Conservation (phyloP, 805 yeast species). For the Blastobotrys robertii region DNA sequence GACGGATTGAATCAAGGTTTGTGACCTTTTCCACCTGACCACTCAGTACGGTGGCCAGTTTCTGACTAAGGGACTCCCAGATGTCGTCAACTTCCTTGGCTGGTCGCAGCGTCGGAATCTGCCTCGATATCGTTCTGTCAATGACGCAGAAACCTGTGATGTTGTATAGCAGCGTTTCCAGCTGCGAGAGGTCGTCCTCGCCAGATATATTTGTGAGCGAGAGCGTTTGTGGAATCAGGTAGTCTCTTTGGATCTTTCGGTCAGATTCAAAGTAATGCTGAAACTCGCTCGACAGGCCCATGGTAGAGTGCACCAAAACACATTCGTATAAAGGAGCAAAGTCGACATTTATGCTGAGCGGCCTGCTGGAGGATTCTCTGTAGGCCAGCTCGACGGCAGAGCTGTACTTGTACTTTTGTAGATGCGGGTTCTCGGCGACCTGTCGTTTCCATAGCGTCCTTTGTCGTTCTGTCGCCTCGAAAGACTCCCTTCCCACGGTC, state of each 20-base stretch:
- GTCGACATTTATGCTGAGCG: constrained; percentile 40
- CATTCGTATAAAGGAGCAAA: constrained; percentile 75
- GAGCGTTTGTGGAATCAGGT: constrained; percentile 57
- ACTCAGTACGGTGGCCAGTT: constrained; percentile 20
- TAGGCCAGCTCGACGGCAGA: constrained; percentile 78
- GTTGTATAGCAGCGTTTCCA: constrained; percentile 28
- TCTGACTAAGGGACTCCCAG: constrained; percentile 55
- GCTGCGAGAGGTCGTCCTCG: constrained; percentile 36
- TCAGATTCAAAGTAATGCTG: constrained; percentile 59
- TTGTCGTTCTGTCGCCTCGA: constrained; percentile 44
- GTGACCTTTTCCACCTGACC: constrained; percentile 30
- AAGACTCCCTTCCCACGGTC: constrained; percentile 48
- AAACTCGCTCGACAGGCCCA: constrained; percentile 55
- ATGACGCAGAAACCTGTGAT: constrained; percentile 68
- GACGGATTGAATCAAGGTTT: constrained; percentile 31
- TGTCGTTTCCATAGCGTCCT: constrained; percentile 49
- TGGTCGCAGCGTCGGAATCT: constrained; percentile 53
- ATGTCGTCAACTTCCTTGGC: constrained; percentile 57
- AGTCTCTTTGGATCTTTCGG: constrained; percentile 57
- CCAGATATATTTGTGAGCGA: constrained; percentile 21
- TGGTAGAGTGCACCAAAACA: constrained; percentile 66
- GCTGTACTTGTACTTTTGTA: constrained; percentile 58
- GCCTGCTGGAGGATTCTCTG: constrained; percentile 44
- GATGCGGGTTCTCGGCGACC: constrained; percentile 35
- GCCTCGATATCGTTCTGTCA: constrained; percentile 55